These are phyloP conservation scores for Ephemerocybe angulata DNA, from an alignment of 768 basidiomycete genomes.

Conservation along the genomic window DNA sequence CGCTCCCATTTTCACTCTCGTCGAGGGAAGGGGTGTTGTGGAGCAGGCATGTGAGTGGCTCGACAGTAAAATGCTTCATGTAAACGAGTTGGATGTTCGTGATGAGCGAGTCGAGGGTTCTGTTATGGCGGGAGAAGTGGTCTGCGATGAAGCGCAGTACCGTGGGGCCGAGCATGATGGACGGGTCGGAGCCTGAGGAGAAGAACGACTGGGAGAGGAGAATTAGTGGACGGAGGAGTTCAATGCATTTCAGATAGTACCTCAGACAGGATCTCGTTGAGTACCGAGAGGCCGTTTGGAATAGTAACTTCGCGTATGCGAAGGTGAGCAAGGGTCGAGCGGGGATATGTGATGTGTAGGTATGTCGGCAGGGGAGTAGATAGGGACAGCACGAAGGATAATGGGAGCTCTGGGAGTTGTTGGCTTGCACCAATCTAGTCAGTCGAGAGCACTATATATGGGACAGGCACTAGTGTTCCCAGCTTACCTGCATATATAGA, in stretches of 20 bases:
- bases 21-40: conserved; percentile 29
- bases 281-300: conserved; percentile 42
- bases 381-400: conserved; percentile 62
- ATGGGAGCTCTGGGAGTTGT: conserved; percentile 49
- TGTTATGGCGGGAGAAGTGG: conserved; percentile 51
- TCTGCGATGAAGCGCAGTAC: conserved; percentile 54
- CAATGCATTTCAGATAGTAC: conserved; percentile 34
- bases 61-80: conserved; percentile 64
- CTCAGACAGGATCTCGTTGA: conserved; percentile 54
- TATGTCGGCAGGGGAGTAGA: conserved; percentile 59
- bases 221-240: not conserved
- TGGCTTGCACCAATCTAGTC: conserved; percentile 36
- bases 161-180: conserved; percentile 57
- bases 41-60: conserved; percentile 49
- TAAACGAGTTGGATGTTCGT: conserved; percentile 65
- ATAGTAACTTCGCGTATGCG: conserved; percentile 49
- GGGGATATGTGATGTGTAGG: conserved; percentile 56
- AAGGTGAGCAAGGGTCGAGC: conserved; percentile 54
- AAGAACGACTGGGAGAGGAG: conserved; percentile 45
- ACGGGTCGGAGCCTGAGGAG: conserved; percentile 54
- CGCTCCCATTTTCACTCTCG: no score
- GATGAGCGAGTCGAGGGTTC: conserved; percentile 53
- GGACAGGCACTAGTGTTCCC: no score
- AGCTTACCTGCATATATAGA: conserved; percentile 67
- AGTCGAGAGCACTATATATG: not conserved